These are phyloP conservation scores for Porodaedalea pini DNA, from an alignment of 1,284 basidiomycete genomes.

Conservation along the genomic window DNA sequence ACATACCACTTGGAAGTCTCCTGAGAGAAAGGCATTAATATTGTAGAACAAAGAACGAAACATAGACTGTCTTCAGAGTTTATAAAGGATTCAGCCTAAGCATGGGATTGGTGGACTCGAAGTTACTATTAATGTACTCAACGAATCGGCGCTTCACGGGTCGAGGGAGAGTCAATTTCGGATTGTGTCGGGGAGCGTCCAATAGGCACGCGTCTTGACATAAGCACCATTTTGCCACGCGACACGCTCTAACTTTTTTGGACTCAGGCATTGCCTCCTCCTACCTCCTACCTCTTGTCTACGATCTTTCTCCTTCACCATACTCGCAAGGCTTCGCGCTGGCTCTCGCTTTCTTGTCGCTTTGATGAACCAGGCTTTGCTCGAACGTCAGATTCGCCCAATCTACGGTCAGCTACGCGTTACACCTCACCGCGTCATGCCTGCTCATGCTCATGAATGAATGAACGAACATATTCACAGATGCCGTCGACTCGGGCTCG, in stretches of 20 bases:
- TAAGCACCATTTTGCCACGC: constrained; percentile 5
- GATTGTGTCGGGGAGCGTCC: background rate
- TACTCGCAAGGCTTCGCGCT: background rate
- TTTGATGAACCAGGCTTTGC: constrained; percentile 42
- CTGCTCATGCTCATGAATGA: background rate
- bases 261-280: background rate
- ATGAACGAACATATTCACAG: constrained; percentile 36
- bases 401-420: constrained; percentile 57
- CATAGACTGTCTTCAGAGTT: no score
- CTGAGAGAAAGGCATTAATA: no score
- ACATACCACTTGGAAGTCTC: no score
- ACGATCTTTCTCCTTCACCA: background rate
- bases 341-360: background rate
- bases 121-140: no score
- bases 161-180: background rate
- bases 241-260: constrained; percentile 4
- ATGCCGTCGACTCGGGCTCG: constrained; percentile 80
- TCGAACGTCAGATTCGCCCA: constrained; percentile 76
- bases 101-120: no score
- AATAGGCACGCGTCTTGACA: constrained; percentile 2
- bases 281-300: background rate
- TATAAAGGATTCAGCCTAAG: no score
- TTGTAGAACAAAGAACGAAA: no score
- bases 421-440: background rate
- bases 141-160: constrained; percentile 1